Conservation (phyloP, 495 filamentous ascomycete genomes). For the Evernia prunastri region DNA sequence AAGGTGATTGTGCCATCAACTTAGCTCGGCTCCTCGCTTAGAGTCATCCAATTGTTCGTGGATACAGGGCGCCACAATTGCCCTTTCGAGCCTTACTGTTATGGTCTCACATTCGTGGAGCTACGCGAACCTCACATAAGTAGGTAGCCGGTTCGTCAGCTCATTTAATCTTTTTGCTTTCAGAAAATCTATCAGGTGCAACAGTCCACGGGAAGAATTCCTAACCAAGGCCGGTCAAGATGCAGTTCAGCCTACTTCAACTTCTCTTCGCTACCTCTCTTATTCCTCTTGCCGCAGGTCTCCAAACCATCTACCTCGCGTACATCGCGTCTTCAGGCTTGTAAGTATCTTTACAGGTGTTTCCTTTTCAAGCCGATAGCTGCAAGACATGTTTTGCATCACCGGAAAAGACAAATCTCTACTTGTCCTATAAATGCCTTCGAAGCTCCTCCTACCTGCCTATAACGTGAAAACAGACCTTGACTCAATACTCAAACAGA, state of each 20-base stretch:
- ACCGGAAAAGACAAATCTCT: neutral
- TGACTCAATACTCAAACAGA: neutral
- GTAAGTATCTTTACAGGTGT: neutral
- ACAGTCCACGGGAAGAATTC: neutral
- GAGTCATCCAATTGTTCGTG: neutral
- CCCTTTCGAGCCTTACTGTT: neutral
- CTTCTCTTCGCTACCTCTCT: neutral
- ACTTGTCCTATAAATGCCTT: neutral
- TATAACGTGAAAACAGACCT: neutral
- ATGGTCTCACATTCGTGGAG: neutral
- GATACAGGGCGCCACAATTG: neutral
- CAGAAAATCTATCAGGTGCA: neutral
- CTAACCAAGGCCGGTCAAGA: neutral
- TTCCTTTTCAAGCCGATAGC: neutral
- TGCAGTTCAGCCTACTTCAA: neutral
- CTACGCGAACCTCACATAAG: neutral
- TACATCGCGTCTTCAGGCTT: neutral
- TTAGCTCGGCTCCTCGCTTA: no score
- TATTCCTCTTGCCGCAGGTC: neutral
- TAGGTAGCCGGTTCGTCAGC: neutral
- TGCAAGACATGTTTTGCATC: neutral
- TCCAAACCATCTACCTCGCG: slow-evolving; percentile 3
- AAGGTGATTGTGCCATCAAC: no score
- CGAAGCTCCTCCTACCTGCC: neutral
- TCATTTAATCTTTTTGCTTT: neutral